Conservation (phyloP, 768 basidiomycete genomes). For the Mycena chlorophos region DNA sequence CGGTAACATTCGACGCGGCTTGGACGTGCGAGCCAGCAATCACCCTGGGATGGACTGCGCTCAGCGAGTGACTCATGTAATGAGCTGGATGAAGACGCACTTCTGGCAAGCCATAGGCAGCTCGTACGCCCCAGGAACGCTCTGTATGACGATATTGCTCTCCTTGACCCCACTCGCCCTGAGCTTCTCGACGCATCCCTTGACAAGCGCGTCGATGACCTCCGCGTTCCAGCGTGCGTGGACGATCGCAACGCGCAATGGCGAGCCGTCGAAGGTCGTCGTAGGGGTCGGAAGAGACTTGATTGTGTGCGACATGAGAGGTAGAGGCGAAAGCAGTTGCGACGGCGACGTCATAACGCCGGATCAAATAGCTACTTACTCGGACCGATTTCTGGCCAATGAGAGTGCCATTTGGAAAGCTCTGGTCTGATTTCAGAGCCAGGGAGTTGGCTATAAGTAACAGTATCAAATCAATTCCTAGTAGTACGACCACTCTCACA, state of each 20-base stretch:
- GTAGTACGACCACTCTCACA: too few species aligned
- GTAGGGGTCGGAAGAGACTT: conserved; percentile 72
- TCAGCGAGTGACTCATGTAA: conserved; percentile 2
- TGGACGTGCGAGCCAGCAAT: conserved; percentile 87
- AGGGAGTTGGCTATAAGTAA: too few species aligned
- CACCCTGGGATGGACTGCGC: conserved; percentile 51
- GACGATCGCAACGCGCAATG: conserved; percentile 85
- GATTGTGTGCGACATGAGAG: conserved; percentile 58
- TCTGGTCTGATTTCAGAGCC: too few species aligned
- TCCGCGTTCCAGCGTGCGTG: conserved; percentile 94
- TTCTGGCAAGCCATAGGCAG: conserved; percentile 84
- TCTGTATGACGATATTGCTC: conserved; percentile 85
- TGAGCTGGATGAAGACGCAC: conserved; percentile 46
- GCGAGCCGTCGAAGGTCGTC: conserved; percentile 72
- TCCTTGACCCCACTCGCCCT: conserved; percentile 85
- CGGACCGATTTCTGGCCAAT: too few species aligned
- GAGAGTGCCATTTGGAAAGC: too few species aligned
- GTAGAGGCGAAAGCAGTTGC: too few species aligned
- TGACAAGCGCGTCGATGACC: conserved; percentile 83
- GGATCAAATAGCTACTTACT: too few species aligned
- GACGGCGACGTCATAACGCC: too few species aligned
- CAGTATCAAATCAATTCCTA: too few species aligned
- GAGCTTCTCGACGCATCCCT: conserved; percentile 77
- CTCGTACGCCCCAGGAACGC: conserved; percentile 94
- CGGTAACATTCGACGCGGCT: conserved; percentile 72